These are phyloP conservation scores for Cryphonectria radicalis DNA, from an alignment of 2,329 filamentous ascomycete species.

Conservation along the genomic window DNA sequence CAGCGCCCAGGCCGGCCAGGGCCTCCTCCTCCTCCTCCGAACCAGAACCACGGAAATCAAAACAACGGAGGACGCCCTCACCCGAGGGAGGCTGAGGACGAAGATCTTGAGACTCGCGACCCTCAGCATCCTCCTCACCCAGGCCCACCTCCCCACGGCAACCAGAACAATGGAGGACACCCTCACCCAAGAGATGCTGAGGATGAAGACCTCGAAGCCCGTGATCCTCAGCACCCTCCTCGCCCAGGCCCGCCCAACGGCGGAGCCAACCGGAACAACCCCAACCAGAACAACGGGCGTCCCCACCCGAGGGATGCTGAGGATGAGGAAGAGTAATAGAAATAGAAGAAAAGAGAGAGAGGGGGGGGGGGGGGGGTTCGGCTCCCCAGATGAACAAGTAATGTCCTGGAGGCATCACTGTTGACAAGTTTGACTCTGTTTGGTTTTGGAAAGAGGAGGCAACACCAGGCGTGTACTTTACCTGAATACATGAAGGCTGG, in stretches of 20 bases:
- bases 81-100: background rate
- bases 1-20: background rate
- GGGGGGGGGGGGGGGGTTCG: too few relatives aligned
- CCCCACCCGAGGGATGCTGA: constrained; percentile 6
- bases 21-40: background rate
- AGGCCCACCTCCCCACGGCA: background rate
- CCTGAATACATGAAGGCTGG: background rate
- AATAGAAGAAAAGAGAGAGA: too few relatives aligned
- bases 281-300: constrained; percentile 1
- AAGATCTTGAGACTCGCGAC: background rate
- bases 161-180: background rate
- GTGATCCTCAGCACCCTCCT: background rate
- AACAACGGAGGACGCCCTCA: constrained; percentile 4
- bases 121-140: background rate
- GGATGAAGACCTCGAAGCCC: background rate
- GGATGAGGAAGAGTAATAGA: background rate
- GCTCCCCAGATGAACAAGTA: background rate
- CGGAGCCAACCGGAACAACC: background rate
- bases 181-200: background rate
- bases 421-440: background rate
- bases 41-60: background rate
- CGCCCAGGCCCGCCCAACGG: background rate
- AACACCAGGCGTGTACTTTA: background rate
- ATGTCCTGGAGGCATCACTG: background rate
- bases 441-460: background rate